Percentiles rank a stretch among this genome's conserved stretches.
Conservation (phyloP, 192 early-diverging fungal genomes). For the Backusella australiensis region DNA sequence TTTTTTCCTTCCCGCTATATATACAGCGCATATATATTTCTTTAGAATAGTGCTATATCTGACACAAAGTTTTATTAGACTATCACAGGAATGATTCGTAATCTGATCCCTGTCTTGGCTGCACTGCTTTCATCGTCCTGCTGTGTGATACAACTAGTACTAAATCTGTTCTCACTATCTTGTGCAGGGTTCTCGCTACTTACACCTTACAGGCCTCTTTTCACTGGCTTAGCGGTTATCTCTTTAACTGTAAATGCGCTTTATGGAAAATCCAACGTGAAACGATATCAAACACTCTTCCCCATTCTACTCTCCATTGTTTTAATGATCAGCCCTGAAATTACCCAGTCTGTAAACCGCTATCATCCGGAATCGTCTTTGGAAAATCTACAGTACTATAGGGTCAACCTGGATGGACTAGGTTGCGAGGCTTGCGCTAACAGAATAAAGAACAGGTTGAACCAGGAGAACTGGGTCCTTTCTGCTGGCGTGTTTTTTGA, state of each 20-base stretch:
- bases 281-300: background rate
- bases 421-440: constrained; percentile 53
- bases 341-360: constrained; percentile 26
- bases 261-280: constrained; percentile 24
- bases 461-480: constrained; percentile 16
- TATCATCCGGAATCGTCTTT: background rate
- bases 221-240: constrained; percentile 29
- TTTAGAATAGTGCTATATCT: background rate
- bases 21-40: background rate
- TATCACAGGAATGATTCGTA: constrained; percentile 7
- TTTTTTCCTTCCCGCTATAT: background rate
- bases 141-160: constrained; percentile 50
- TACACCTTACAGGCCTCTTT: constrained; percentile 44
- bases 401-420: constrained; percentile 40
- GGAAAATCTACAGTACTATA: constrained; percentile 24
- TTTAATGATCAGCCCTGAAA: constrained; percentile 41
- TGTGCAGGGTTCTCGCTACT: constrained; percentile 58
- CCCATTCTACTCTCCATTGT: constrained; percentile 25
- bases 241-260: constrained; percentile 26
- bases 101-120: constrained; percentile 16
- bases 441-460: constrained; percentile 40
- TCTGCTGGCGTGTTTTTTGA: constrained; percentile 41
- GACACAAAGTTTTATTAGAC: constrained; percentile 1
- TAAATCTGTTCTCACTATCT: constrained; percentile 51
- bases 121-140: constrained; percentile 49